Evolutionary conservation across 768 basidiomycete genomes (phyloP), one percentile per base, ranked within the genome.

Genomic region (Paxillus involutus): DNA sequence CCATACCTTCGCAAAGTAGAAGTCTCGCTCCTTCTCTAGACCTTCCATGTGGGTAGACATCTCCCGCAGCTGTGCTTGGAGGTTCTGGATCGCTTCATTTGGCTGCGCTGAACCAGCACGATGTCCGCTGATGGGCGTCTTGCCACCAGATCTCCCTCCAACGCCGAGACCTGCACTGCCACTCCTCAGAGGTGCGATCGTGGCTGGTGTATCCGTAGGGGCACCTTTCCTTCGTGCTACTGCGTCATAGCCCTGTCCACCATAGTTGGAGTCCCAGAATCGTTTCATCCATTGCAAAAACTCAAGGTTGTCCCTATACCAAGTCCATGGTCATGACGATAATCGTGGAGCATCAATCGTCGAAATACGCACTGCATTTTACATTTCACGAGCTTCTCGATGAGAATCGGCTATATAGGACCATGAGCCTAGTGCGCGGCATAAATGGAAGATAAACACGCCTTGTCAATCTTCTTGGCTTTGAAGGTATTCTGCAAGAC

Each of bases 211-310:
- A 55, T 91, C 90, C n/a, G 80, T 77, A 16, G 88, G 77, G 10
- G 79, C 86, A 42, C 91, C 94, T 66, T 83, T 88, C 58, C 93
- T 80, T 52, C 95, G 84, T 8, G 76, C 90, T 0, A 86, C 84
- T 1, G 97, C 77, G 67, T 98, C 94, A 66, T 98, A 98, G 6
- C 78, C 83, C 53, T 89, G 85, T 3, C 94, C 96, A 16, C 86
- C 84, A 68, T 86, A 94, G 77, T 95, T 93, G 26, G 82, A 73
- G 63, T 98, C 94, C 96, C 97, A 98, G 73, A 88, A 98, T 21
- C 89, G 88, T 68, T 94, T 94, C 64, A 92, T 81, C 96, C 96
- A 99, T 73, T 99, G 97, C 52, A 95, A 71, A 76, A 99, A 98
- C 67, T 99, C 97, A 61, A 99, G 86, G 72, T 99, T 99, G 73